These are phyloP conservation scores for Trichaptum fuscoviolaceum DNA, from an alignment of 768 basidiomycete genomes.

Conservation along the genomic window DNA sequence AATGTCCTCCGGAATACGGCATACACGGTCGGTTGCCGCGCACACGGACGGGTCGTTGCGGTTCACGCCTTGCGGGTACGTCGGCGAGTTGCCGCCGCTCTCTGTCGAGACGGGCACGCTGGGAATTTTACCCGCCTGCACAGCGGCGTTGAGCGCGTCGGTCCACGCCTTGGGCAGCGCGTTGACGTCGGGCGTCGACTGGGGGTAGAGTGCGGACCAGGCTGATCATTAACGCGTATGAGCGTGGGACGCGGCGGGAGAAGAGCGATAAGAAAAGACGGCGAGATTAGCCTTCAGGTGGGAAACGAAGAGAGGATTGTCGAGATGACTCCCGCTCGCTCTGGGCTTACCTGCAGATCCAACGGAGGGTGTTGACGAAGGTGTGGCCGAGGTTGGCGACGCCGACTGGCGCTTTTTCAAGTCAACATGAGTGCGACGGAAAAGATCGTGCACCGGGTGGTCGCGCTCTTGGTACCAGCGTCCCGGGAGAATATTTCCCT, in stretches of 20 bases:
- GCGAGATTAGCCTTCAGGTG: neutral
- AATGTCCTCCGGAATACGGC: conserved; percentile 48
- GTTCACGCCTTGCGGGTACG: conserved; percentile 34
- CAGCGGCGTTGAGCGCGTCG: conserved; percentile 62
- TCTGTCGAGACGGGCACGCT: conserved; percentile 48
- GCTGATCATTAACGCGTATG: conserved; percentile 30
- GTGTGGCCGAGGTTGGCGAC: conserved; percentile 35
- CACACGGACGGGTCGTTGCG: conserved; percentile 54
- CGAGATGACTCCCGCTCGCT: neutral
- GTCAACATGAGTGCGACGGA: conserved; percentile 37
- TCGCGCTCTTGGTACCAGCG: conserved; percentile 58
- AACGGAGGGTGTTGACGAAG: conserved; percentile 39
- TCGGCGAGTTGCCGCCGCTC: conserved; percentile 25
- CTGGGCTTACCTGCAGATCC: conserved; percentile 51
- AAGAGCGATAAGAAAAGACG: conserved; percentile 4
- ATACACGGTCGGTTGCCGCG: conserved; percentile 71
- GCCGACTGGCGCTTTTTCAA: conserved; percentile 15
- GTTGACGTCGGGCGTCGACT: conserved; percentile 39
- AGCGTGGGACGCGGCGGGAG: conserved; percentile 1
- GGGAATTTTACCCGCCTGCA: conserved; percentile 68
- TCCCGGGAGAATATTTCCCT: conserved; percentile 21
- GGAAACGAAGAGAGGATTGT: neutral
- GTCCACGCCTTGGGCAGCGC: conserved; percentile 65
- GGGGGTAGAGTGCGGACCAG: conserved; percentile 62
- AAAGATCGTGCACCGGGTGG: conserved; percentile 59